Evolutionary conservation across 495 filamentous ascomycete species (phyloP).

Genomic region (Penicillium taxi): DNA sequence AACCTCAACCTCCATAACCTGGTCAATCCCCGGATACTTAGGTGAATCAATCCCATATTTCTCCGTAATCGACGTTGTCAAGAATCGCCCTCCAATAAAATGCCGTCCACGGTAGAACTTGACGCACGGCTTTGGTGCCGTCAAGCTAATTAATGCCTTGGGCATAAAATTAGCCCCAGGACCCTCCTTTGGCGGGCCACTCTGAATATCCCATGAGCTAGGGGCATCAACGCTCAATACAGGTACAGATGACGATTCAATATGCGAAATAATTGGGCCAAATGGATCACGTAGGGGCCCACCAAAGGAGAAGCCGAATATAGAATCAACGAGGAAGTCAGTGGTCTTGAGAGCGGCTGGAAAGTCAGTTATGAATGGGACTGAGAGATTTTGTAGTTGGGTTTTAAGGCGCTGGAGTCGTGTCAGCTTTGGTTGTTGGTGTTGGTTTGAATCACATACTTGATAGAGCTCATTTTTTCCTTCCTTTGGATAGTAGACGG

Average conservation of each 20-base stretch:
- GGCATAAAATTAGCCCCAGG: conserved; percentile 77
- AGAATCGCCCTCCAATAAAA: conserved; percentile 86
- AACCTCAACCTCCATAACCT: conserved; percentile 68
- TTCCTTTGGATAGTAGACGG: conserved; percentile 87
- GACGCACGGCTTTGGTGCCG: conserved; percentile 90
- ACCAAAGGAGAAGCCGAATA: conserved; percentile 96
- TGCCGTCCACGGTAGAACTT: conserved; percentile 76
- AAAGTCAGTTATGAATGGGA: conserved; percentile 85
- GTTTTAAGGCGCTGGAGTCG: conserved; percentile 59
- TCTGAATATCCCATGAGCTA: conserved; percentile 86
- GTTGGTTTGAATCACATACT: conserved; percentile 30
- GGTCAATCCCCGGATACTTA: conserved; percentile 79
- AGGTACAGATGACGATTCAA: conserved; percentile 62
- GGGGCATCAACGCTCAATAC: conserved; percentile 88
- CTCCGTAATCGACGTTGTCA: conserved; percentile 66
- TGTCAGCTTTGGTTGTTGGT: neutral
- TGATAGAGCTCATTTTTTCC: conserved; percentile 84
- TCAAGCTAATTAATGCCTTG: conserved; percentile 71
- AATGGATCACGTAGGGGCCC: conserved; percentile 89
- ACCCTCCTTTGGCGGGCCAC: conserved; percentile 69
- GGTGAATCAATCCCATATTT: conserved; percentile 85
- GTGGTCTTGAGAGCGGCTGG: conserved; percentile 51
- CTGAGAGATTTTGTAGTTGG: conserved; percentile 71
- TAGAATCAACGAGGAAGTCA: conserved; percentile 83
- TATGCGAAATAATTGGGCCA: conserved; percentile 63